A percentile compares a stretch with the other conserved stretches of the same genome.
Evolutionary conservation across 2,329 filamentous ascomycete species (phyloP).

Genomic region (Aspergillus neotritici): DNA sequence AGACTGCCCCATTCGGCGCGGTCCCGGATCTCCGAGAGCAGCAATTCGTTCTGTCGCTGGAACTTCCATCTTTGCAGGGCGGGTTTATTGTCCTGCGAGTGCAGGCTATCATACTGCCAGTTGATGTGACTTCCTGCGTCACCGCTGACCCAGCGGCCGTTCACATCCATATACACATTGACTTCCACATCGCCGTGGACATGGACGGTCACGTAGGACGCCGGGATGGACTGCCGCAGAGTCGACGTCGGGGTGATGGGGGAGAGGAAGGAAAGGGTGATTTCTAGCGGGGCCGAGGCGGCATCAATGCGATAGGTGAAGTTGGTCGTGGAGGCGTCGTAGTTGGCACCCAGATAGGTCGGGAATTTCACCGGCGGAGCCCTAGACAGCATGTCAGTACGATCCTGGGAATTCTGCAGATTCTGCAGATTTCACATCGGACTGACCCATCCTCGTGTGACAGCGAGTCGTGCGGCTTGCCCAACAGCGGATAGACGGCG

Average conservation of each 20-base stretch:
- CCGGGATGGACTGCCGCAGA: conserved; percentile 73
- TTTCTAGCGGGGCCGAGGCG: conserved; percentile 40
- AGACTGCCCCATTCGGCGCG: conserved; percentile 79
- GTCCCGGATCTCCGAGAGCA: conserved; percentile 69
- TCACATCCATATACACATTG: conserved; percentile 60
- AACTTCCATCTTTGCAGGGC: conserved; percentile 42
- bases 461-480: conserved; percentile 61
- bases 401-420: conserved; percentile 31
- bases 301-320: conserved; percentile 58
- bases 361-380: conserved; percentile 57
- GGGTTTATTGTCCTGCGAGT: conserved; percentile 35
- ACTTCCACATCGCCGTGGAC: conserved; percentile 62
- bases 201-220: conserved; percentile 67
- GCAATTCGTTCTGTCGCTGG: conserved; percentile 49
- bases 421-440: background rate
- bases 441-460: conserved; percentile 11
- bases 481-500: conserved; percentile 59
- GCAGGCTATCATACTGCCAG: conserved; percentile 57
- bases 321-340: conserved; percentile 66
- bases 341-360: conserved; percentile 55
- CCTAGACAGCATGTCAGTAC: conserved; percentile 4
- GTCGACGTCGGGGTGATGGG: conserved; percentile 78
- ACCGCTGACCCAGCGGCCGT: conserved; percentile 78
- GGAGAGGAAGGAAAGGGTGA: conserved; percentile 63
- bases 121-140: conserved; percentile 62